These are phyloP conservation scores for Mycena haematopus DNA, from an alignment of 768 basidiomycete genomes.

Conservation along the genomic window DNA sequence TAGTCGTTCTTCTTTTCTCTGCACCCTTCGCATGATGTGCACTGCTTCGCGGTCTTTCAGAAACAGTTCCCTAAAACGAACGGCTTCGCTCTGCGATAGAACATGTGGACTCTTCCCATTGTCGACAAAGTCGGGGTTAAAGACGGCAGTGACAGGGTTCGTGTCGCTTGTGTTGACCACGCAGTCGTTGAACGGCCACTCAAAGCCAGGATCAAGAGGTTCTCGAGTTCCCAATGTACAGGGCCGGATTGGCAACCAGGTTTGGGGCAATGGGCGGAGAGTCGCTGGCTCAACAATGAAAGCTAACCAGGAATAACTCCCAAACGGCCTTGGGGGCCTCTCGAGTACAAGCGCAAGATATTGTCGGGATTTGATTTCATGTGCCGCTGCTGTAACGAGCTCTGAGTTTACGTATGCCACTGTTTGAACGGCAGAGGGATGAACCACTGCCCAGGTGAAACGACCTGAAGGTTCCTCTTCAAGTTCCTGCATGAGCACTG, in stretches of 20 bases:
- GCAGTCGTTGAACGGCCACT: slow-evolving; percentile 11
- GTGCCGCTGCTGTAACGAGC: neutral
- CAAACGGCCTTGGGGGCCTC: neutral
- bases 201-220: slow-evolving; percentile 4
- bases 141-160: neutral
- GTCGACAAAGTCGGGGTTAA: neutral
- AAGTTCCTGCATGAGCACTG: neutral
- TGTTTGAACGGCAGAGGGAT: neutral
- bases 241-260: slow-evolving; percentile 13
- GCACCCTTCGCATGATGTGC: neutral
- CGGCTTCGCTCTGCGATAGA: neutral
- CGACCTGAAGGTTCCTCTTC: too few relatives aligned
- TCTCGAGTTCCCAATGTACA: slow-evolving; percentile 4
- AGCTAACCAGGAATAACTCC: neutral
- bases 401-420: neutral
- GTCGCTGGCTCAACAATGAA: slow-evolving; percentile 5
- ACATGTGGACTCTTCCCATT: neutral
- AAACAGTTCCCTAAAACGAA: neutral
- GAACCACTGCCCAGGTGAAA: neutral
- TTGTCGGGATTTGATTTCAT: neutral
- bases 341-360: neutral
- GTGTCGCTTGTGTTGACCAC: neutral
- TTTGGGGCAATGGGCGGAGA: neutral
- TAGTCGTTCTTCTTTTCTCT: neutral
- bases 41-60: neutral